Evolutionary conservation across 352 stramenopile species (phyloP).

Genomic region (Aphanomyces stellatus): DNA sequence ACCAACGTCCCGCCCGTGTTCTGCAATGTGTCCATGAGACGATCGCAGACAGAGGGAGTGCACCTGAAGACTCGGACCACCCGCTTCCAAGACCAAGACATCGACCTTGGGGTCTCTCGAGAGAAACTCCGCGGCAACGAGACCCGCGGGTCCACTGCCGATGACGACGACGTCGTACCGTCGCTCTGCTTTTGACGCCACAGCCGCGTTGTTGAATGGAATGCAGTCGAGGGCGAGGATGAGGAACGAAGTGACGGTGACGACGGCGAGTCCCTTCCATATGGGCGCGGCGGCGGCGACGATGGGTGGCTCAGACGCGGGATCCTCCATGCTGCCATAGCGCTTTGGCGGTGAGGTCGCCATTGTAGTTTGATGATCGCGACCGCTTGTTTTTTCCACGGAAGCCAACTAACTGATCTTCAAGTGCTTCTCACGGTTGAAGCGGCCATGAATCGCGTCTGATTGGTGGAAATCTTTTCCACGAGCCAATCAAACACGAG

Average conservation of each 20-base stretch:
- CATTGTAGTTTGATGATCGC: not conserved
- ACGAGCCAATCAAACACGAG: not conserved
- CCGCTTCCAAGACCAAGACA: conserved; percentile 55
- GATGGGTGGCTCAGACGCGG: too few relatives aligned
- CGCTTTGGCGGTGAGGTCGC: not conserved
- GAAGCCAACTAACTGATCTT: too few relatives aligned
- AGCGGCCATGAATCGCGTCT: not conserved
- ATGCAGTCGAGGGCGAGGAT: not conserved
- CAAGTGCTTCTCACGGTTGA: not conserved
- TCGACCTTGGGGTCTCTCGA: conserved; percentile 38
- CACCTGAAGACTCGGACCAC: conserved; percentile 32
- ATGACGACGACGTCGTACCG: conserved; percentile 52
- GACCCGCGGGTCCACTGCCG: conserved; percentile 42
- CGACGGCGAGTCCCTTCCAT: not conserved
- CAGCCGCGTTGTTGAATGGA: not conserved
- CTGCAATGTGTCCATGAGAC: not conserved
- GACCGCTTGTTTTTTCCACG: too few relatives aligned
- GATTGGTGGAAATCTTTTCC: conserved; percentile 17
- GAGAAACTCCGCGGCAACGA: conserved; percentile 50
- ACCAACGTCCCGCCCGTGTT: conserved; percentile 33
- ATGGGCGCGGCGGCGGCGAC: too few relatives aligned
- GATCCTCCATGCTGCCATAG: conserved; percentile 19
- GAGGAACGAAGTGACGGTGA: not conserved
- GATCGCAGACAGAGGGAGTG: not conserved
- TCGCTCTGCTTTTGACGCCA: conserved; percentile 19